Conservation (phyloP, 306 rosid species). For the Citrullus colocynthis region DNA sequence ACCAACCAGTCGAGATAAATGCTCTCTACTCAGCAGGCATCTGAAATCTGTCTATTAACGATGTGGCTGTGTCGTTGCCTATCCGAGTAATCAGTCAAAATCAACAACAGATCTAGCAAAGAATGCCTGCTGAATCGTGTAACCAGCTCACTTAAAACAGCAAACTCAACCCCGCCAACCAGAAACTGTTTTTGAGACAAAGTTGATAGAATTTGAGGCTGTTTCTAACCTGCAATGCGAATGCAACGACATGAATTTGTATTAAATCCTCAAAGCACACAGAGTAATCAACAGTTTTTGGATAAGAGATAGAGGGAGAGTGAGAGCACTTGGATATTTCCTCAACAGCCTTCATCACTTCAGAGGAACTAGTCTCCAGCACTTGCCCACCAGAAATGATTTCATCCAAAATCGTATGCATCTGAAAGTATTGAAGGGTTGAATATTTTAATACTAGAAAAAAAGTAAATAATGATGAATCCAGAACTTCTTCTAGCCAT, state of each 20-base stretch:
- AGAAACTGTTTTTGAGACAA: slow-evolving; percentile 77
- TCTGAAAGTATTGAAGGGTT: slow-evolving; percentile 5
- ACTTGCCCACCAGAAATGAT: slow-evolving; percentile 87
- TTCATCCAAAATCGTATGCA: slow-evolving; percentile 78
- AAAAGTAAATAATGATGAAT: too few relatives aligned
- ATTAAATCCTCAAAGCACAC: not conserved
- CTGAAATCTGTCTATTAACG: too few relatives aligned
- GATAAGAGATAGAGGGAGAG: not conserved
- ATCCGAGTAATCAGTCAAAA: too few relatives aligned
- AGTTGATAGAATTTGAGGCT: slow-evolving; percentile 61
- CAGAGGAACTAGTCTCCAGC: slow-evolving; percentile 77
- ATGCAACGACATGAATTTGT: not conserved
- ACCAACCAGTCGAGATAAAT: too few relatives aligned
- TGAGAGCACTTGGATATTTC: slow-evolving; percentile 60
- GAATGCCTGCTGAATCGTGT: not conserved
- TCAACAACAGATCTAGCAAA: too few relatives aligned
- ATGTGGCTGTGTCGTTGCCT: too few relatives aligned
- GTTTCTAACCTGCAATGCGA: slow-evolving; percentile 54
- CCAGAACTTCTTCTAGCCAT: too few relatives aligned
- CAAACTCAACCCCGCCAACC: slow-evolving; percentile 54
- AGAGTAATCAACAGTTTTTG: not conserved
- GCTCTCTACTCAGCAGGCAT: too few relatives aligned
- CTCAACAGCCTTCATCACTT: slow-evolving; percentile 76
- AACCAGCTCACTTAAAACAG: not conserved
- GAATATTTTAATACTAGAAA: too few relatives aligned